A percentile compares a stretch with the other conserved stretches of the same genome.
Evolutionary conservation across 495 filamentous ascomycete species (phyloP).

Genomic region (Hypoxylon subgilvum): DNA sequence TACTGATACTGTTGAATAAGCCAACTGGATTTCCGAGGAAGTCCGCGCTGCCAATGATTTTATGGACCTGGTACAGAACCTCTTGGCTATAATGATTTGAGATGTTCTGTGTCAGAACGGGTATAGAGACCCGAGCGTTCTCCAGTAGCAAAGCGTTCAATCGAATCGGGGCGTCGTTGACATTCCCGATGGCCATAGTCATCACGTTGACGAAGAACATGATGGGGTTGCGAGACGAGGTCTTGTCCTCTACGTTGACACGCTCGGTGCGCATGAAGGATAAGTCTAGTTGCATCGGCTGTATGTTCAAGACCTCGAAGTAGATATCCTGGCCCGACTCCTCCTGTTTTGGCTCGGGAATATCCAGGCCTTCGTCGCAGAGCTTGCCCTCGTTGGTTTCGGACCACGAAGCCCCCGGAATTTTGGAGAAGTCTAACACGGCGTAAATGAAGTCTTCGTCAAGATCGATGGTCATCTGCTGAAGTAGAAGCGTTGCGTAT

Average conservation of each 20-base stretch:
- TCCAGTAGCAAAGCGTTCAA: constrained; percentile 94
- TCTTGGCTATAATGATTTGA: constrained; percentile 95
- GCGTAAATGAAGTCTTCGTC: constrained; percentile 98
- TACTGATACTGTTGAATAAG: constrained; percentile 97
- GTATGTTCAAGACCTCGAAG: constrained; percentile 94
- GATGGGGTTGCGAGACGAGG: constrained; percentile 85
- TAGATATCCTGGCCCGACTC: constrained; percentile 90
- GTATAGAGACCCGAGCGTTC: constrained; percentile 89
- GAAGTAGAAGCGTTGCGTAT: constrained; percentile 89
- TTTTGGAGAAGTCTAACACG: constrained; percentile 91
- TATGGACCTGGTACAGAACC: constrained; percentile 91
- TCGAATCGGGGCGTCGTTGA: constrained; percentile 94
- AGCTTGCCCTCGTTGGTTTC: constrained; percentile 79
- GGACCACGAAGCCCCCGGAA: constrained; percentile 91
- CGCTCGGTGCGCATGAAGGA: constrained; percentile 96
- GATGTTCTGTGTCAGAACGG: constrained; percentile 80
- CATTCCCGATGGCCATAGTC: constrained; percentile 98
- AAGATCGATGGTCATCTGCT: constrained; percentile 97
- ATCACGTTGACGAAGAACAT: constrained; percentile 99
- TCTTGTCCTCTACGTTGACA: constrained; percentile 94
- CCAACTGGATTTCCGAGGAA: constrained; percentile 99
- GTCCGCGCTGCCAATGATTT: constrained; percentile 94
- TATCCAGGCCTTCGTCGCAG: constrained; percentile 86
- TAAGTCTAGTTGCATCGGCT: constrained; percentile 96
- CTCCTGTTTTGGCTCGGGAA: constrained; percentile 87